phyloP scores from a whole-genome alignment of 768 basidiomycete genomes.

The Leccinum ochraceum region DNA sequence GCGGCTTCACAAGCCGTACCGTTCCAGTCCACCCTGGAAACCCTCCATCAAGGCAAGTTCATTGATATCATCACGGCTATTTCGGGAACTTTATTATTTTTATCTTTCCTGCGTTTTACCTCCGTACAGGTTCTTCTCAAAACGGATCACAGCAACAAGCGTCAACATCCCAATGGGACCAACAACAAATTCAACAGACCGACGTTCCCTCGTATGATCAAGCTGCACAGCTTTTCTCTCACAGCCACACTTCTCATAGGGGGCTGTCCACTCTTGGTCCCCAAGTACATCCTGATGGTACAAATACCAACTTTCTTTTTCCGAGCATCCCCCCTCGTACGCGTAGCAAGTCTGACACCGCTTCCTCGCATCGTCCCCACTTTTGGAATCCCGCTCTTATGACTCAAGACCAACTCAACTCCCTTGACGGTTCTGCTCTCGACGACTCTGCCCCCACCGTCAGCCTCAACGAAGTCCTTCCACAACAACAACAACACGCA shows the following conservation, averaged over 20 bases:
- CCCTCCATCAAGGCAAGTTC: conserved; percentile 55
- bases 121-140: conserved; percentile 35
- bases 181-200: conserved; percentile 37
- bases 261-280: conserved; percentile 37
- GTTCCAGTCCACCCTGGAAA: conserved; percentile 52
- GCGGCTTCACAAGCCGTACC: conserved; percentile 46
- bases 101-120: conserved; percentile 26
- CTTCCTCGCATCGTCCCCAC: conserved; percentile 49
- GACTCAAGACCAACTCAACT: conserved; percentile 37
- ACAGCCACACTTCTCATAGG: conserved; percentile 38
- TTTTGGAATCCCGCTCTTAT: conserved; percentile 48
- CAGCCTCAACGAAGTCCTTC: conserved; percentile 31
- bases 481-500: conserved; percentile 30
- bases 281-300: conserved; percentile 36
- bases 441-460: conserved; percentile 38
- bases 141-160: conserved; percentile 34
- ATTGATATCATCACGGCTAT: conserved; percentile 34
- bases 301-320: conserved; percentile 40
- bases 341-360: conserved; percentile 63
- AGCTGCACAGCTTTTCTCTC: conserved; percentile 31
- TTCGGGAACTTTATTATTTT: conserved; percentile 35
- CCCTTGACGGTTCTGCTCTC: conserved; percentile 38
- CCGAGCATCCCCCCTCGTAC: conserved; percentile 42
- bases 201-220: conserved; percentile 32
- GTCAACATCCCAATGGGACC: conserved; percentile 38